Evolutionary conservation across 139 green algal genomes (phyloP), one percentile per base, ranked within the genome.

Genomic region (Tetratostichococcus sp.): DNA sequence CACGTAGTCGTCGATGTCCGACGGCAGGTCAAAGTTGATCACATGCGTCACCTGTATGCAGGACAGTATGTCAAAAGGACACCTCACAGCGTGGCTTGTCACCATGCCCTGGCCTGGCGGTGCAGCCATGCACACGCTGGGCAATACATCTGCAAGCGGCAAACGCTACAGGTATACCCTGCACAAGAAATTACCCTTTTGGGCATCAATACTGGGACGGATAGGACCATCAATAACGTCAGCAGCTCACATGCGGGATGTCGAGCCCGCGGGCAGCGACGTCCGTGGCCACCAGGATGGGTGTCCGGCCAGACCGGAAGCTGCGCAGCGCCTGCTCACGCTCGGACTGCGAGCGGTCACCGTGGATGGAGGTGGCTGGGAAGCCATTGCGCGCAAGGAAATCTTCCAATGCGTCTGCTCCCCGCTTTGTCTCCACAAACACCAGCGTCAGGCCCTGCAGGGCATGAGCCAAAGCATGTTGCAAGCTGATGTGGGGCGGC

Each of bases 391-490:
- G 78, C 35, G 74, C 85, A 19, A 98, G 87, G 80, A 91, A 97
- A 81, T 97, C 93, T 83, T 98, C 94, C 65, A 98, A 85, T 33
- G 91, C 84, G 76, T 98, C 94, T n/a, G 94, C 94, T 39, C 94
- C 94, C 50, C 92, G 89, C 91, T 98, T 98, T 32, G 94, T 98
- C 89, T 98, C 94, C 69, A 98, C 94, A 83, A 98, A 98, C 21
- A 98, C 91, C 39, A 98, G 85, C 23, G 94, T 98, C 43, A 98
- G 84, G 62, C 94, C 94, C 84, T 92, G 76, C 58, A 50, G 39
- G n/a, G n/a, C n/a, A n/a, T n/a, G n/a, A n/a, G n/a, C n/a, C n/a
- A n/a, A n/a, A 14, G 32, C 0, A 26, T 19, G 2, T 31, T 50
- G 30, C 25, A 58, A 73, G 70, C 70, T 80, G n/a, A n/a, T n/a